phyloP scores from a whole-genome alignment of 2,329 filamentous ascomycete genomes.

The Colletotrichum incanum region DNA sequence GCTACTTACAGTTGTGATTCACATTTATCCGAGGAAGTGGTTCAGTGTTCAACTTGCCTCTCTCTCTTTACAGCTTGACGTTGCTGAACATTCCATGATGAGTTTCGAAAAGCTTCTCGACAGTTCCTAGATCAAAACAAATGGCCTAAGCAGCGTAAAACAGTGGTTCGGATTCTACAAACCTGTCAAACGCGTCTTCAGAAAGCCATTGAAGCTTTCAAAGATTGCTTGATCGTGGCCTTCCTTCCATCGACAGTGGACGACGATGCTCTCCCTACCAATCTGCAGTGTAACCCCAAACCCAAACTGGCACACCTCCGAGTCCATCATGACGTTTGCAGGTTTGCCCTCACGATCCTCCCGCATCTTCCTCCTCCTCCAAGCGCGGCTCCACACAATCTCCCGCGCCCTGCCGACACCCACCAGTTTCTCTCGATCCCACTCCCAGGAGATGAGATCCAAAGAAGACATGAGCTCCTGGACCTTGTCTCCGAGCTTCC shows the following conservation, averaged over 20 bases:
- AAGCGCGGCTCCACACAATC: conserved; percentile 86
- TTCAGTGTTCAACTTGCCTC: too few species aligned
- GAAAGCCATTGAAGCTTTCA: conserved; percentile 89
- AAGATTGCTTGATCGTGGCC: conserved; percentile 82
- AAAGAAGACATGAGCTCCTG: conserved; percentile 67
- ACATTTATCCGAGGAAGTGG: background rate
- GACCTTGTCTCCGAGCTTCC: conserved; percentile 53
- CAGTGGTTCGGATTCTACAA: background rate
- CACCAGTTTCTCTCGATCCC: conserved; percentile 66
- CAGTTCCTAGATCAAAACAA: too few species aligned
- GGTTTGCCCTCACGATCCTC: conserved; percentile 41
- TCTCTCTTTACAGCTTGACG: too few species aligned
- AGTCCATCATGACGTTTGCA: conserved; percentile 47
- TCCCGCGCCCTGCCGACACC: conserved; percentile 76
- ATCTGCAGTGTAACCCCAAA: conserved; percentile 70
- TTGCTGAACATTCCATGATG: rapidly evolving
- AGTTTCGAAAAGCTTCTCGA: background rate
- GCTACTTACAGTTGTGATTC: background rate
- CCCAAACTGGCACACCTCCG: conserved; percentile 65
- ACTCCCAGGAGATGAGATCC: conserved; percentile 75
- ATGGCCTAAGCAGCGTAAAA: background rate
- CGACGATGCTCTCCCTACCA: conserved; percentile 57
- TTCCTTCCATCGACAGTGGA: conserved; percentile 80
- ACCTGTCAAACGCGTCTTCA: conserved; percentile 62
- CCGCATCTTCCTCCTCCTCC: conserved; percentile 71